Conservation (phyloP, 208 protist species). For the Leishmania major region DNA sequence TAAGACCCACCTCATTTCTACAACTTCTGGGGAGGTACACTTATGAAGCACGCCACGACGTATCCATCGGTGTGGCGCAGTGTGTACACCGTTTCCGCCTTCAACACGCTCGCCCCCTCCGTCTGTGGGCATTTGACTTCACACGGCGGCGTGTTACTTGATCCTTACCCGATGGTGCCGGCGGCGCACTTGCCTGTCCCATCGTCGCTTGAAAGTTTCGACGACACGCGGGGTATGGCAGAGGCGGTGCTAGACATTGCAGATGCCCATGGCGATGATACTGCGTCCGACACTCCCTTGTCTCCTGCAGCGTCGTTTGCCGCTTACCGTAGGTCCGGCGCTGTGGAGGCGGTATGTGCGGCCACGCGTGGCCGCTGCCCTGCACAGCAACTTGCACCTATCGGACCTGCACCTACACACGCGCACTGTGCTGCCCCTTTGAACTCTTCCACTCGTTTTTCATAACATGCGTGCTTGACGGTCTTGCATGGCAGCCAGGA, state of each 20-base stretch:
- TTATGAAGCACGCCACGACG: conserved; percentile 41
- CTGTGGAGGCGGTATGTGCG: conserved; percentile 26
- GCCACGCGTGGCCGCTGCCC: conserved; percentile 16
- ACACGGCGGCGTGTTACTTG: conserved; percentile 43
- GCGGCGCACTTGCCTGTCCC: conserved; percentile 23
- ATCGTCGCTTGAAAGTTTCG: neutral
- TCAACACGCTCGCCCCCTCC: conserved; percentile 26
- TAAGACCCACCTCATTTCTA: conserved; percentile 23
- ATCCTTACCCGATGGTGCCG: conserved; percentile 38
- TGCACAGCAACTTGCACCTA: conserved; percentile 14
- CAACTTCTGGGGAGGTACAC: conserved; percentile 53
- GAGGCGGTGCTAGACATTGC: neutral
- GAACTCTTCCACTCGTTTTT: neutral
- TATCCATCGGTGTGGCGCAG: neutral
- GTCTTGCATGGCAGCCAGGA: neutral
- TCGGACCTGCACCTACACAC: conserved; percentile 7
- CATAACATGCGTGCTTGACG: neutral
- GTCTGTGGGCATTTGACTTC: conserved; percentile 41
- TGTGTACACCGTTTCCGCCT: conserved; percentile 8
- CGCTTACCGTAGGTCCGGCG: conserved; percentile 7
- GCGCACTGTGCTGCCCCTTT: neutral
- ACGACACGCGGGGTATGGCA: neutral
- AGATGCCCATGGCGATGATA: conserved; percentile 4
- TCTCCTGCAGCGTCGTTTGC: conserved; percentile 5
- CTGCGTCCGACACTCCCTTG: neutral